Conservation (phyloP, 1,139 yeast genomes). For the Meyerozyma athensensis region DNA sequence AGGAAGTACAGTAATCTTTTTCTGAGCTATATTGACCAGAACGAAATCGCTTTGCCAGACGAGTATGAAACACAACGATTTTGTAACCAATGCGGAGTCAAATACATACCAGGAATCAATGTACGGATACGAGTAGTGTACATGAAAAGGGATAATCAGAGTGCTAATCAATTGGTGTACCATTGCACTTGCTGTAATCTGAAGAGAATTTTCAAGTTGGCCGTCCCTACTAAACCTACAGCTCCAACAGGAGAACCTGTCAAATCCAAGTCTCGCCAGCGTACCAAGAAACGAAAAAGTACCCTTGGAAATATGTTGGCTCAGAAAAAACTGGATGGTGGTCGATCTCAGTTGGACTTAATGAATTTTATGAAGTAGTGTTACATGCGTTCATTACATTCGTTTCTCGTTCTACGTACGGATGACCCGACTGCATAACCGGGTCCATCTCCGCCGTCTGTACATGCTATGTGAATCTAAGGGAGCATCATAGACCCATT, state of each 20-base stretch:
- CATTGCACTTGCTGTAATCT: not conserved
- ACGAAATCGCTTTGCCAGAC: not conserved
- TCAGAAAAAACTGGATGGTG: constrained; percentile 38
- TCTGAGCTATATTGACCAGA: not conserved
- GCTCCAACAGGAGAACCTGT: not conserved
- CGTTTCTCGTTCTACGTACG: not conserved
- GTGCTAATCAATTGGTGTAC: constrained; percentile 7
- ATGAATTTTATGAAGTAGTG: constrained; percentile 11
- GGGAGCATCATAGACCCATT: constrained; percentile 68
- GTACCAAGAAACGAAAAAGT: constrained; percentile 28
- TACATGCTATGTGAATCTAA: constrained; percentile 6
- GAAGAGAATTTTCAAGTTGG: constrained; percentile 7
- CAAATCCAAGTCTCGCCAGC: constrained; percentile 18
- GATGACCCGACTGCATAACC: not conserved
- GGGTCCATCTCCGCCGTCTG: constrained; percentile 3
- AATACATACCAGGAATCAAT: constrained; percentile 45
- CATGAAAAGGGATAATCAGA: constrained; percentile 12
- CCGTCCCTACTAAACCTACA: constrained; percentile 6
- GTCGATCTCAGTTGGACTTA: constrained; percentile 11
- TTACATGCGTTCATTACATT: not conserved
- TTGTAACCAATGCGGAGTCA: constrained; percentile 43
- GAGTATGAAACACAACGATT: constrained; percentile 12
- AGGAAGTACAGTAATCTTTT: not conserved
- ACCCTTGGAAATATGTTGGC: constrained; percentile 35
- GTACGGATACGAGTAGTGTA: constrained; percentile 23